phyloP scores from a whole-genome alignment of 345 rosid species.

The Acer campestre region DNA sequence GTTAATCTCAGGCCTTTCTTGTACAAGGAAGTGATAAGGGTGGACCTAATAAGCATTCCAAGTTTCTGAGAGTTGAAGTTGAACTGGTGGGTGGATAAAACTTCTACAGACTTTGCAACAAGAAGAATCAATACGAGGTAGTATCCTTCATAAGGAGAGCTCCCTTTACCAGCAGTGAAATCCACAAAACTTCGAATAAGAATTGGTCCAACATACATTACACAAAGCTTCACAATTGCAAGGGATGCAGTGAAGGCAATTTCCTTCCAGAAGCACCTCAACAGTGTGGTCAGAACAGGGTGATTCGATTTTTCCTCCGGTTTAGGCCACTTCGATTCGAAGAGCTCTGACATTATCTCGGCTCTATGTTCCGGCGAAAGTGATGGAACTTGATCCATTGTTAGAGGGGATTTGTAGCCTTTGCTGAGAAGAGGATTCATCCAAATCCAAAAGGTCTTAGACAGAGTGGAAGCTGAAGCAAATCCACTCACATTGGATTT shows the following conservation, averaged over 20 bases:
- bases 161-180: constrained; percentile 76
- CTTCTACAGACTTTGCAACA: constrained; percentile 76
- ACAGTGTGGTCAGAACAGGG: constrained; percentile 69
- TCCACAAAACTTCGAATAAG: constrained; percentile 85
- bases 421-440: constrained; percentile 78
- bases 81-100: constrained; percentile 73
- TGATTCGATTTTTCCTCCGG: constrained; percentile 57
- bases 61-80: constrained; percentile 91
- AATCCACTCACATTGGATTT: constrained; percentile 55
- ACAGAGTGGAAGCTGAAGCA: constrained; percentile 70
- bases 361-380: constrained; percentile 84
- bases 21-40: constrained; percentile 82
- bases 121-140: constrained; percentile 77
- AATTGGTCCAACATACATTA: constrained; percentile 78
- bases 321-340: constrained; percentile 74
- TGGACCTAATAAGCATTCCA: constrained; percentile 86
- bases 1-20: constrained; percentile 74
- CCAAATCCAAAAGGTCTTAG: constrained; percentile 87
- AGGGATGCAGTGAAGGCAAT: constrained; percentile 72
- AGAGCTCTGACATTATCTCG: constrained; percentile 66
- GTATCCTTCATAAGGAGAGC: constrained; percentile 76
- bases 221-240: constrained; percentile 70
- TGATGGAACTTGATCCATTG: constrained; percentile 65
- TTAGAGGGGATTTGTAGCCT: constrained; percentile 83
- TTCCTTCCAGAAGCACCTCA: constrained; percentile 81